Percentiles rank a stretch among this genome's conserved stretches.
phyloP scores from a whole-genome alignment of 73 alveolate species.

The Paramecium sonneborni region DNA sequence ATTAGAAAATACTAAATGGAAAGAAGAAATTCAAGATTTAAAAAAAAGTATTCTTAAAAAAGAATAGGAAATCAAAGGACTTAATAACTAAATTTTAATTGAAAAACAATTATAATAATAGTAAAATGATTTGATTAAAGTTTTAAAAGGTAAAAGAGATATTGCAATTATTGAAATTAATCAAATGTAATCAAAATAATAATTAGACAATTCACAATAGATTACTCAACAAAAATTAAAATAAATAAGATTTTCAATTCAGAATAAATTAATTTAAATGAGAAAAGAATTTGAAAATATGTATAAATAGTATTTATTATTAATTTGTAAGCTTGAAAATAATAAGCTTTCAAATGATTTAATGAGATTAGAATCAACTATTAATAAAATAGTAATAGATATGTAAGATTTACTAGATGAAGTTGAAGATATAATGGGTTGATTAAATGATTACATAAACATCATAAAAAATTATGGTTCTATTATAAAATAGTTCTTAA shows the following conservation, averaged over 20 bases:
- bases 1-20: conserved; percentile 1
- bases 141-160: neutral
- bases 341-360: neutral
- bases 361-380: neutral
- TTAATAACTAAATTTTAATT: neutral
- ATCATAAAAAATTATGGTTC: too few species aligned
- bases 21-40: neutral
- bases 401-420: conserved; percentile 30
- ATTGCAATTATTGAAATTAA: neutral
- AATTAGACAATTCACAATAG: neutral
- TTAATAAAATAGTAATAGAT: neutral
- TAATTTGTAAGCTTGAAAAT: neutral
- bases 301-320: neutral
- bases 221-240: neutral
- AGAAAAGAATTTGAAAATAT: conserved; percentile 41
- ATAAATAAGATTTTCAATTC: neutral
- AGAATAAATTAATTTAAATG: neutral
- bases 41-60: neutral
- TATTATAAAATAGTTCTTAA: too few species aligned
- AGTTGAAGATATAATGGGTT: conserved; percentile 27
- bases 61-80: neutral
- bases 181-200: neutral
- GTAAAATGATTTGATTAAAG: neutral
- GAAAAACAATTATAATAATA: neutral
- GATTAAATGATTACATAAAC: neutral